Base-by-base conservation (phyloP, 1,284 basidiomycete species). In the Cutaneotrichosporon dermatis region DNA sequence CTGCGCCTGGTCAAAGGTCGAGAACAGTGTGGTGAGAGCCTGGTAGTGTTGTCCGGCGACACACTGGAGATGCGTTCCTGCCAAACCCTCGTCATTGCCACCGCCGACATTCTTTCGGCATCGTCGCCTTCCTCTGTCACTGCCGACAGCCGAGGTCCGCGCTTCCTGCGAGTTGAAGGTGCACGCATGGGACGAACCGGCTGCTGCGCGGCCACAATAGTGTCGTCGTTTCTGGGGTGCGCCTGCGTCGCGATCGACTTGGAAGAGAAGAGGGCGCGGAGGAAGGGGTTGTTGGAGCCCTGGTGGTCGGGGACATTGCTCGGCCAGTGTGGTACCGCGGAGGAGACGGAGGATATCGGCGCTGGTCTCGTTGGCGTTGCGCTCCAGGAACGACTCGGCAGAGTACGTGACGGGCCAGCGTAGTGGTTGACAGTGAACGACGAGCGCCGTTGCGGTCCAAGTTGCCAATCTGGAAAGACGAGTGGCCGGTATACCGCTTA, bases 371-470 rank as follows among this genome's bases (percentile, higher is more conserved):
- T 96, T 92, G 55, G 90, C 82, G 73, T 99, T 97, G 57, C 87
- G 84, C 68, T 92, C 89, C 12, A 98, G 82, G 82, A 98, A 92
- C 51, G 85, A 85, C 67, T 96, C 91, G 7, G 88, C 84, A 0
- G 90, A 91, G 77, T 99, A 99, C 0, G 90, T 90, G 33, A 97
- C 90, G 4, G 91, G 85, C 0, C 92, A 63, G 89, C 88, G 77
- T 86, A 99, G 75, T 98, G 95, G 72, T 87, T 90, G 77, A 98
- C 83, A 0, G 89, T 94, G 78, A 99, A 99, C 0, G 90, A 88
- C 0, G 88, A 86, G 83, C 87, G 6, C 92, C 92, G 0, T 85
- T 85, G 10, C 89, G 84, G 72, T 93, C 88, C 51, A 85, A 79
- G 1, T 81, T 80, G 13, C 90, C 88, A 4, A 87, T 79, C 76